phyloP scores from a whole-genome alignment of 1,139 yeast species.

The Blastobotrys capitulatus region DNA sequence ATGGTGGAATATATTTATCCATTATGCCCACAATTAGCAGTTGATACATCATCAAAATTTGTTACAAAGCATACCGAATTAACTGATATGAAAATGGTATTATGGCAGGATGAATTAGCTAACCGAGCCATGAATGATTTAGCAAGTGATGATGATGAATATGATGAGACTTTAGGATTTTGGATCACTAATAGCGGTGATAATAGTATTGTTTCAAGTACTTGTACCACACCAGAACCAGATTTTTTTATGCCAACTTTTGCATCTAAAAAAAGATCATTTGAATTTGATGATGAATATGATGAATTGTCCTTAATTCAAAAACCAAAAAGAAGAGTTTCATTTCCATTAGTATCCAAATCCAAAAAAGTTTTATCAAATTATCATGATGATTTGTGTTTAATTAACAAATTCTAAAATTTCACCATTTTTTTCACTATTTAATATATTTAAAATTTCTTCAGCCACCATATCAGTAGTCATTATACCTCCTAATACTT shows the following conservation, averaged over 20 bases:
- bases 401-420: not conserved
- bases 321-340: not conserved
- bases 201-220: not conserved
- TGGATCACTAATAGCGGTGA: conserved; percentile 2
- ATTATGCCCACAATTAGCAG: conserved; percentile 6
- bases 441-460: conserved; percentile 27
- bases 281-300: not conserved
- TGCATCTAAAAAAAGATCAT: not conserved
- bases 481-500: conserved; percentile 25
- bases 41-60: conserved; percentile 8
- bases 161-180: conserved; percentile 8
- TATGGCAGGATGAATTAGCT: conserved; percentile 14
- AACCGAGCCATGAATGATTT: conserved; percentile 2
- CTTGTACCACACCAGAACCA: not conserved
- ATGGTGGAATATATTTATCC: conserved; percentile 9
- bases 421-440: not conserved
- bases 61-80: not conserved
- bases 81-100: conserved; percentile 4
- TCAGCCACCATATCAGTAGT: conserved; percentile 32
- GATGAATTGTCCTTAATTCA: conserved; percentile 3
- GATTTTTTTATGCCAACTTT: not conserved
- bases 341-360: not conserved
- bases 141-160: conserved; percentile 3
- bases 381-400: conserved; percentile 9
- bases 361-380: not conserved